Conservation (phyloP, 2,329 filamentous ascomycete genomes). For the Diaporthe destruens region DNA sequence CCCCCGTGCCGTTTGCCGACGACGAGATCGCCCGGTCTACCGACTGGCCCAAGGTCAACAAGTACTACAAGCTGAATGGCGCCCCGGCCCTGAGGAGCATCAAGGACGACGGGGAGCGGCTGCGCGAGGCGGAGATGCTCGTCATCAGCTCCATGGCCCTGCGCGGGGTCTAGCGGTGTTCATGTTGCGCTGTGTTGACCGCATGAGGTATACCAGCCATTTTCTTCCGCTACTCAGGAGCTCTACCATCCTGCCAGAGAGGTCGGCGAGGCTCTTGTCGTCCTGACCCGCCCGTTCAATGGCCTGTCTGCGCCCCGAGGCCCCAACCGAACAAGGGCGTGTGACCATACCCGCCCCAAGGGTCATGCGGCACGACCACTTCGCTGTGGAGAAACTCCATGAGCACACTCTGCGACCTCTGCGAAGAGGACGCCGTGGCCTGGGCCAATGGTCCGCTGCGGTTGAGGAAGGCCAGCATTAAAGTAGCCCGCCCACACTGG, state of each 20-base stretch:
- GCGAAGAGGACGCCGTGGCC: not conserved
- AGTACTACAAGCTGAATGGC: constrained; percentile 86
- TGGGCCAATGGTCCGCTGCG: not conserved
- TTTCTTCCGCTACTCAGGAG: no score
- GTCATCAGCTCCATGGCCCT: constrained; percentile 84
- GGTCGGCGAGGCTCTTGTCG: no score
- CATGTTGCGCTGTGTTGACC: no score
- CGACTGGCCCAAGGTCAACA: constrained; percentile 79
- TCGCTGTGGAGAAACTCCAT: no score
- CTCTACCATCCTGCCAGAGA: no score
- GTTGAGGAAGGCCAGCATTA: not conserved
- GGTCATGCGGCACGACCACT: no score
- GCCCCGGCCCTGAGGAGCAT: constrained; percentile 63
- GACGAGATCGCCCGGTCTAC: constrained; percentile 68
- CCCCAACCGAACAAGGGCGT: not conserved
- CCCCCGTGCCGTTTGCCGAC: constrained; percentile 70
- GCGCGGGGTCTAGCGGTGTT: constrained; percentile 64
- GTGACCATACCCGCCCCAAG: not conserved
- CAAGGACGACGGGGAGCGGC: constrained; percentile 58
- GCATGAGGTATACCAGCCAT: accelerated
- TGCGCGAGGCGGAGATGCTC: constrained; percentile 73
- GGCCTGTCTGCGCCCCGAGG: not conserved
- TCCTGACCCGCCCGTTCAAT: not conserved
- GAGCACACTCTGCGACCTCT: no score
- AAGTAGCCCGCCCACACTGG: not conserved